These are phyloP conservation scores for Colletotrichum horii DNA, from an alignment of 2,329 filamentous ascomycete species.

Conservation along the genomic window DNA sequence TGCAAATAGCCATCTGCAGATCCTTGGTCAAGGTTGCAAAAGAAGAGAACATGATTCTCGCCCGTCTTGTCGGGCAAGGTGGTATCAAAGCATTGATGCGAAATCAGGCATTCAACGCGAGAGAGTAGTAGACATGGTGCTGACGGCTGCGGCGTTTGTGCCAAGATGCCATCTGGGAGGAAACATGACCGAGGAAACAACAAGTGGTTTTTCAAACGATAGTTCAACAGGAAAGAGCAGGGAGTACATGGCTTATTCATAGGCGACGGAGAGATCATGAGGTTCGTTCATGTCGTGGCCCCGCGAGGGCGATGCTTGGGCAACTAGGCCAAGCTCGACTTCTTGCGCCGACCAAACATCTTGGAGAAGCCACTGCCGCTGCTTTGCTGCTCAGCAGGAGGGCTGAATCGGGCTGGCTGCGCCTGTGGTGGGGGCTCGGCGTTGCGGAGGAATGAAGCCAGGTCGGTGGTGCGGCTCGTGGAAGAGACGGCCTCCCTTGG, in stretches of 20 bases:
- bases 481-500: slow-evolving; percentile 55
- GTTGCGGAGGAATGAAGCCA: slow-evolving; percentile 75
- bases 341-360: slow-evolving; percentile 57
- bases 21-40: background rate
- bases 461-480: slow-evolving; percentile 63
- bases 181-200: background rate
- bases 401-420: slow-evolving; percentile 27
- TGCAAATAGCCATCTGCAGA: background rate
- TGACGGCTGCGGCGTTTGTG: background rate
- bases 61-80: slow-evolving; percentile 6
- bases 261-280: slow-evolving; percentile 6
- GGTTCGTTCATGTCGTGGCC: slow-evolving; percentile 18
- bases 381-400: slow-evolving; percentile 31
- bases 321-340: slow-evolving; percentile 38
- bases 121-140: background rate
- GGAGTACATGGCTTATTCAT: slow-evolving; percentile 5
- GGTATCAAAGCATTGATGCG: slow-evolving; percentile 16
- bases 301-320: background rate
- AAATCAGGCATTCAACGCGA: background rate
- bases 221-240: background rate
- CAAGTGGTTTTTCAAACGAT: background rate
- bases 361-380: slow-evolving; percentile 47
- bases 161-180: background rate
- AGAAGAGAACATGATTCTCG: slow-evolving; percentile 13
- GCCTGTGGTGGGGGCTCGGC: slow-evolving; percentile 65